Percentiles rank a stretch among this genome's conserved stretches.
Conservation (phyloP, 2,329 filamentous ascomycete genomes). For the Pseudogymnoascus sp. region DNA sequence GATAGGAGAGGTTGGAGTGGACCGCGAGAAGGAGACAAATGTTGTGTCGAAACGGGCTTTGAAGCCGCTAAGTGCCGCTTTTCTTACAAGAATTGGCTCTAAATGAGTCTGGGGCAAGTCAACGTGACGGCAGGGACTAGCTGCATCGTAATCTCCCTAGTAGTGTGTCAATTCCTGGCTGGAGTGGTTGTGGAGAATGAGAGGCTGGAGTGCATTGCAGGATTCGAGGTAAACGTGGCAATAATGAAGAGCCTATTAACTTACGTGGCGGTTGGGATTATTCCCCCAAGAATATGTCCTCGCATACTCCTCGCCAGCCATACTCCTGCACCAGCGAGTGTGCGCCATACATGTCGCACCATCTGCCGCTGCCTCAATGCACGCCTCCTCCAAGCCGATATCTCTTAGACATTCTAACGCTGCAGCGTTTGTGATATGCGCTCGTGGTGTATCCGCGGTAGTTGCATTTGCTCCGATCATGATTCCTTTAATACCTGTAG, state of each 20-base stretch:
- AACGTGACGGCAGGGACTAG: constrained; percentile 34
- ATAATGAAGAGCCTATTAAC: not conserved
- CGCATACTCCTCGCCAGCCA: constrained; percentile 45
- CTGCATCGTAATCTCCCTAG: constrained; percentile 35
- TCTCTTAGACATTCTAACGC: constrained; percentile 48
- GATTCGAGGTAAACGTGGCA: not conserved
- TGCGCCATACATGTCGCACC: constrained; percentile 37
- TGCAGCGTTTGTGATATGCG: constrained; percentile 53
- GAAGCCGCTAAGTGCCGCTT: constrained; percentile 35
- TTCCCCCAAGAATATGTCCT: constrained; percentile 44
- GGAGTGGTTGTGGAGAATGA: not conserved
- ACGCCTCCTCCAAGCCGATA: constrained; percentile 39
- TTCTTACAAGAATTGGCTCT: constrained; percentile 38
- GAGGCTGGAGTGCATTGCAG: not conserved
- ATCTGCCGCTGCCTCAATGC: constrained; percentile 29
- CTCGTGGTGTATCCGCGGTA: constrained; percentile 48
- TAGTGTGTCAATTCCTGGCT: not conserved
- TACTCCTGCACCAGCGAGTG: constrained; percentile 44
- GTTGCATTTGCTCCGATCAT: constrained; percentile 42
- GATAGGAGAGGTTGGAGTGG: constrained; percentile 15
- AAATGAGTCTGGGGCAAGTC: constrained; percentile 42
- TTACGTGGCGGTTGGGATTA: constrained; percentile 36
- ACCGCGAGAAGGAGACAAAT: constrained; percentile 28
- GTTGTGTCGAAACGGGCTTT: constrained; percentile 35
- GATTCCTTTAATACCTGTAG: constrained; percentile 41